Percentiles rank a stretch among this genome's conserved stretches.
Conservation (phyloP, 2,329 filamentous ascomycete genomes). For the Diatrype stigma region DNA sequence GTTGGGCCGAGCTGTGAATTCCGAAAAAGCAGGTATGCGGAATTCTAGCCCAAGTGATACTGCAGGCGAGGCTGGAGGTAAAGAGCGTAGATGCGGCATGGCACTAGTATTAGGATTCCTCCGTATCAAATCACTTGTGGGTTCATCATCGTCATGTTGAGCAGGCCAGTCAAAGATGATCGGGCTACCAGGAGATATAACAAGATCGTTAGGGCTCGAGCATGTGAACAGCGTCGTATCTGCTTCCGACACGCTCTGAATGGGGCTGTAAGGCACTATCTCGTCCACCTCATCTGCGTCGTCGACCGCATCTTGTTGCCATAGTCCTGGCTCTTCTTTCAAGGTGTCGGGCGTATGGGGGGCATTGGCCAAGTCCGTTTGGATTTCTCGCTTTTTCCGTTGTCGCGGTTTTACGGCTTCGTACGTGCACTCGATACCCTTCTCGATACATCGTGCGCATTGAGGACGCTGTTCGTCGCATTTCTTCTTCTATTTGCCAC, state of each 20-base stretch:
- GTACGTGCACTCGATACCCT: slow-evolving; percentile 45
- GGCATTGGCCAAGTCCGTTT: slow-evolving; percentile 12
- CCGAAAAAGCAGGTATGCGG: slow-evolving; percentile 47
- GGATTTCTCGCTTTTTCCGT: slow-evolving; percentile 34
- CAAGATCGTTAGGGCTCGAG: slow-evolving; percentile 11
- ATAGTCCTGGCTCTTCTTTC: slow-evolving; percentile 14
- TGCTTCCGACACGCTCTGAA: slow-evolving; percentile 11
- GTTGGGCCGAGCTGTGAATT: slow-evolving; percentile 52
- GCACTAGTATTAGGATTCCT: slow-evolving; percentile 15
- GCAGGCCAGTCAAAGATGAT: slow-evolving; percentile 26
- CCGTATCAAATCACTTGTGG: slow-evolving; percentile 14
- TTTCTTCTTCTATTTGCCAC: slow-evolving; percentile 48
- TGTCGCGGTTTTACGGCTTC: slow-evolving; percentile 43
- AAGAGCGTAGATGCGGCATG: slow-evolving; percentile 19
- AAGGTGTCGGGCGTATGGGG: slow-evolving; percentile 7
- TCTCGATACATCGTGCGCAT: slow-evolving; percentile 48
- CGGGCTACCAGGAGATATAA: slow-evolving; percentile 29
- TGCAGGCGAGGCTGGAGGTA: slow-evolving; percentile 32
- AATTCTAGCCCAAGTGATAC: slow-evolving; percentile 46
- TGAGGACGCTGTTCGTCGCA: slow-evolving; percentile 50
- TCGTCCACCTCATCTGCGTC: slow-evolving; percentile 11
- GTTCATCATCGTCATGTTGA: slow-evolving; percentile 10
- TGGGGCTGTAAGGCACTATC: slow-evolving; percentile 17
- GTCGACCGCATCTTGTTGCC: slow-evolving; percentile 14
- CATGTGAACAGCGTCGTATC: slow-evolving; percentile 14